These are phyloP conservation scores for Teunomyces funiuensis DNA, from an alignment of 805 yeast genomes.

Conservation along the genomic window DNA sequence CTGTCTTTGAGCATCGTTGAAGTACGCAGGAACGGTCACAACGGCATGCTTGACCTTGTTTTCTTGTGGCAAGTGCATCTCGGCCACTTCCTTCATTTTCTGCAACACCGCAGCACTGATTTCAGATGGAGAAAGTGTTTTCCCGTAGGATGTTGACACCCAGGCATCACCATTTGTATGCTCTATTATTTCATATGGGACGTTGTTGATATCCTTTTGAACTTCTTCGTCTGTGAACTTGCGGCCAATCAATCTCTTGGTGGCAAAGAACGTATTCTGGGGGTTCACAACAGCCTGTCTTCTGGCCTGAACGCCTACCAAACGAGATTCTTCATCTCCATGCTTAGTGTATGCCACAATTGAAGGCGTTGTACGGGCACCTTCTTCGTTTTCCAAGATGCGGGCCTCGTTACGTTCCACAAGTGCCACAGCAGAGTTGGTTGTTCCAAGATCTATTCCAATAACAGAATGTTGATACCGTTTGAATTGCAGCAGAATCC, in stretches of 20 bases:
- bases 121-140: constrained; percentile 62
- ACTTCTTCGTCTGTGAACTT: constrained; percentile 67
- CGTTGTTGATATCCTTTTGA: constrained; percentile 60
- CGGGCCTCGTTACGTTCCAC: constrained; percentile 62
- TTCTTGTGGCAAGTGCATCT: constrained; percentile 35
- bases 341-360: constrained; percentile 62
- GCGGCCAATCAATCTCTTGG: constrained; percentile 79
- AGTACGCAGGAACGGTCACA: constrained; percentile 82
- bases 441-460: constrained; percentile 84
- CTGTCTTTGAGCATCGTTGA: constrained; percentile 78
- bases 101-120: constrained; percentile 64
- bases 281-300: constrained; percentile 77
- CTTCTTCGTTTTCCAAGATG: constrained; percentile 76
- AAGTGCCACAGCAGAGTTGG: constrained; percentile 83
- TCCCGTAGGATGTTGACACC: constrained; percentile 47
- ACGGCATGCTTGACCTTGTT: constrained; percentile 62
- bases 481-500: background rate
- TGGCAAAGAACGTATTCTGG: constrained; percentile 76
- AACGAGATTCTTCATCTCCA: constrained; percentile 16
- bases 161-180: constrained; percentile 70
- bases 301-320: constrained; percentile 70
- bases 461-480: constrained; percentile 42
- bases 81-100: constrained; percentile 68
- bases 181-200: constrained; percentile 63
- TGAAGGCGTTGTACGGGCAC: constrained; percentile 78